These are phyloP conservation scores for Calonectria pseudoturangicola DNA, from an alignment of 2,329 filamentous ascomycete genomes.

Conservation along the genomic window DNA sequence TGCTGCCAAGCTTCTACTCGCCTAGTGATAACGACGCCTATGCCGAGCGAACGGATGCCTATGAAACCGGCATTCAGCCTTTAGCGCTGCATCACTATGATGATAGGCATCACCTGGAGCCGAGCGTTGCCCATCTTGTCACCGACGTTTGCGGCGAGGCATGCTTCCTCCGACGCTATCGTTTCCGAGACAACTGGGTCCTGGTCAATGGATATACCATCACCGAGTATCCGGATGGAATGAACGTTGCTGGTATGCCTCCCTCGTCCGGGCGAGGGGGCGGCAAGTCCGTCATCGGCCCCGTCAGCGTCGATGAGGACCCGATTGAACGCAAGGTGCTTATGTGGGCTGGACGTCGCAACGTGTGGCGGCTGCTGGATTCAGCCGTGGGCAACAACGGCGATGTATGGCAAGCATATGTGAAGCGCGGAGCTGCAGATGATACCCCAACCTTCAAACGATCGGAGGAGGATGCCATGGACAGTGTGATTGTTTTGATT, in stretches of 20 bases:
- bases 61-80: constrained; percentile 64
- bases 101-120: constrained; percentile 62
- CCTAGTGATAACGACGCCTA: constrained; percentile 59
- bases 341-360: constrained; percentile 60
- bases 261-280: constrained; percentile 28
- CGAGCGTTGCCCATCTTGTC: constrained; percentile 65
- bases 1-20: constrained; percentile 66
- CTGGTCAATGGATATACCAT: constrained; percentile 69
- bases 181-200: constrained; percentile 68
- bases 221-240: constrained; percentile 63
- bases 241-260: constrained; percentile 53
- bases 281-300: constrained; percentile 51
- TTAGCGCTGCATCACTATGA: constrained; percentile 64
- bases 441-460: constrained; percentile 45
- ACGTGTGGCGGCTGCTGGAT: constrained; percentile 66
- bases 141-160: constrained; percentile 65
- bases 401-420: constrained; percentile 68
- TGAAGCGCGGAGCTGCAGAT: constrained; percentile 56
- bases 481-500: constrained; percentile 54
- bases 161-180: constrained; percentile 68
- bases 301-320: constrained; percentile 58
- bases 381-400: constrained; percentile 59
- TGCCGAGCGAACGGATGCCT: constrained; percentile 55
- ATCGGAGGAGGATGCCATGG: constrained; percentile 43
- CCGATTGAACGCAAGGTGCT: constrained; percentile 57